Evolutionary conservation across 768 basidiomycete species (phyloP).

Genomic region (Favolaschia claudopus): DNA sequence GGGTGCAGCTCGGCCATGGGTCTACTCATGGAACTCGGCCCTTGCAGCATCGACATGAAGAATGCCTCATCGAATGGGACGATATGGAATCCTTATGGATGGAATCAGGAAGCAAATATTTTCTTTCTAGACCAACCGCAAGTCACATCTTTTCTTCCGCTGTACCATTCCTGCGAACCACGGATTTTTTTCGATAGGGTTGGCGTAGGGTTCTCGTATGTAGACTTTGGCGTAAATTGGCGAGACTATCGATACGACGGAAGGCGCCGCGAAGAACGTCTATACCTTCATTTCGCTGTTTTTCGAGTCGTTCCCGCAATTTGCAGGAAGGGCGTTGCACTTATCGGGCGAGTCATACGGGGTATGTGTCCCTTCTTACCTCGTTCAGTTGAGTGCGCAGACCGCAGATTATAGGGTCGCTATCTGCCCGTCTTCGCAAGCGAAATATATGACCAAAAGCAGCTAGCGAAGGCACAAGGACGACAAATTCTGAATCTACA

Average conservation of each 20-base stretch:
- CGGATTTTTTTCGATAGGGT: conserved; percentile 45
- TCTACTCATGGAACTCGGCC: conserved; percentile 73
- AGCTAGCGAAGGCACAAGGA: conserved; percentile 59
- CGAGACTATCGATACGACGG: conserved; percentile 75
- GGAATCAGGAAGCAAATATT: conserved; percentile 72
- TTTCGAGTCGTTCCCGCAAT: conserved; percentile 80
- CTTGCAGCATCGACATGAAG: conserved; percentile 62
- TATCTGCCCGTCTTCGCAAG: conserved; percentile 81
- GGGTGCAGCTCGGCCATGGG: conserved; percentile 64
- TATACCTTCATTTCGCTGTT: conserved; percentile 81
- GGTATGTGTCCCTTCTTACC: conserved; percentile 45
- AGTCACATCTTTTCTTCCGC: conserved; percentile 9
- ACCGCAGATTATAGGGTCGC: too few species aligned
- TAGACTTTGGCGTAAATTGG: conserved; percentile 75
- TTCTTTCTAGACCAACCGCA: conserved; percentile 78
- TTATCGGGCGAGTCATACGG: conserved; percentile 85
- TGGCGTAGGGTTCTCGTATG: conserved; percentile 77
- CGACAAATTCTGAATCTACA: conserved; percentile 70
- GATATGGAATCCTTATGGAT: conserved; percentile 67
- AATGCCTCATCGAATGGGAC: conserved; percentile 65
- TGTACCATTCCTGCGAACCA: not conserved
- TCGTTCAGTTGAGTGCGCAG: not conserved
- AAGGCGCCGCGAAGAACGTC: conserved; percentile 81
- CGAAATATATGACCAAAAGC: conserved; percentile 79
- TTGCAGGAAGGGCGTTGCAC: conserved; percentile 72